A percentile compares a stretch with the other conserved stretches of the same genome.
These are phyloP conservation scores for Scedosporium boydii DNA, from an alignment of 2,329 filamentous ascomycete species.

Conservation along the genomic window DNA sequence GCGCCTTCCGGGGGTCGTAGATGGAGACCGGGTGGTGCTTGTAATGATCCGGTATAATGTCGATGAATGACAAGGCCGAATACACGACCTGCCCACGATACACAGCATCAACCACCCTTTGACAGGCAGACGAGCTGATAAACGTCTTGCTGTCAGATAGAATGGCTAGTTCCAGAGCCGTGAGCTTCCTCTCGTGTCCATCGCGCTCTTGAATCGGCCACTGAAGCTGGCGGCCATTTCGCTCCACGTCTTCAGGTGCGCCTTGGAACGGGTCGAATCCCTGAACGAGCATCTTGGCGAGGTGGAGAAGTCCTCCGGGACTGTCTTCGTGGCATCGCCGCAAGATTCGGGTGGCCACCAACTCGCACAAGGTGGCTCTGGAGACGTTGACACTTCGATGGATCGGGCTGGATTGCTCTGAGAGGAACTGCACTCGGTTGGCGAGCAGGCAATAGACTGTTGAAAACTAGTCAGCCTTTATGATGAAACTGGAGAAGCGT, in stretches of 20 bases:
- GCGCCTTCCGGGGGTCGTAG: conserved; percentile 70
- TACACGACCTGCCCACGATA: conserved; percentile 75
- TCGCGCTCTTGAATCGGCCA: conserved; percentile 22
- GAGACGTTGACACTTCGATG: conserved; percentile 76
- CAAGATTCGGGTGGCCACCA: conserved; percentile 69
- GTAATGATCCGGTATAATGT: conserved; percentile 78
- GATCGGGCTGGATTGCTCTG: conserved; percentile 64
- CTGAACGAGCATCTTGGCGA: conserved; percentile 72
- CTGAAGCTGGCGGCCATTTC: conserved; percentile 31
- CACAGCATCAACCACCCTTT: conserved; percentile 74
- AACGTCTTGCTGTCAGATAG: conserved; percentile 74
- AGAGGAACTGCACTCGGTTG: conserved; percentile 69
- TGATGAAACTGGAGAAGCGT: no score
- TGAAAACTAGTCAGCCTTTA: no score
- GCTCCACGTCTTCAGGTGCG: conserved; percentile 56
- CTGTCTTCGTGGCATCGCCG: conserved; percentile 72
- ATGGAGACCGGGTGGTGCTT: conserved; percentile 74
- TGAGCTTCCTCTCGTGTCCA: conserved; percentile 42
- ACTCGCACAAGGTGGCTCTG: conserved; percentile 67
- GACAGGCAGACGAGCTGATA: conserved; percentile 65
- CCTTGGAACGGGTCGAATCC: conserved; percentile 83
- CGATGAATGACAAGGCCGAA: conserved; percentile 70
- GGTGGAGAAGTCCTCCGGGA: conserved; percentile 58
- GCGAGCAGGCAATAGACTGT: conserved; percentile 74
- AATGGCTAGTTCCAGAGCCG: conserved; percentile 74